Evolutionary conservation across 1,284 basidiomycete genomes (phyloP).

Genomic region (Irpex sp.): DNA sequence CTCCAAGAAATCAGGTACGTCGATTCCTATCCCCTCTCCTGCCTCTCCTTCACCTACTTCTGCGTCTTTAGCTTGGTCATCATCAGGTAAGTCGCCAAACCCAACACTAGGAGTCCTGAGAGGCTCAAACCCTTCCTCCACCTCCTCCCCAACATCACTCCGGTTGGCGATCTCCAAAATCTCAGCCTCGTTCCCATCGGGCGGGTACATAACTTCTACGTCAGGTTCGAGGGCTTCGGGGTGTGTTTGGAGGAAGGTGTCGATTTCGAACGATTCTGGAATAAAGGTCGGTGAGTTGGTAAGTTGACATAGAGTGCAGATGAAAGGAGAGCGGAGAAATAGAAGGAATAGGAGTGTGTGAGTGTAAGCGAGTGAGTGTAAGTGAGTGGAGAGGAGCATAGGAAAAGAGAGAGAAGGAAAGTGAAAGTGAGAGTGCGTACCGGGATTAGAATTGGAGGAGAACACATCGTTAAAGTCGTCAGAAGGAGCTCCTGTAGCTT

Average conservation of each 20-base stretch:
- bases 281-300: neutral
- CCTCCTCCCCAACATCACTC: too few relatives aligned
- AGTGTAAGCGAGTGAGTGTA: too few relatives aligned
- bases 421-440: too few relatives aligned
- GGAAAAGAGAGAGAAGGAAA: too few relatives aligned
- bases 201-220: neutral
- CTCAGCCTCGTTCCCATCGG: neutral
- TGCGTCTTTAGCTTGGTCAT: neutral
- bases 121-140: slow-evolving; percentile 14
- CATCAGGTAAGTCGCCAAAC: slow-evolving; percentile 16
- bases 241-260: neutral
- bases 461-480: too few relatives aligned
- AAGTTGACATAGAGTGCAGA: too few relatives aligned
- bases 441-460: too few relatives aligned
- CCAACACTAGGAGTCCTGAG: slow-evolving; percentile 10
- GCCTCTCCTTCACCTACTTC: neutral
- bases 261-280: neutral
- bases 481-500: too few relatives aligned
- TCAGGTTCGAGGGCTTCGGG: neutral
- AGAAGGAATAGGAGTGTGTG: too few relatives aligned
- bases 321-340: too few relatives aligned
- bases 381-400: too few relatives aligned
- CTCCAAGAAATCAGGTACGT: neutral
- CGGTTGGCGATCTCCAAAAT: neutral
- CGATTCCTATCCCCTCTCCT: neutral